A percentile compares a stretch with the other conserved stretches of the same genome.
Evolutionary conservation across 2,329 filamentous ascomycete genomes (phyloP).

Genomic region (Davidsoniella neocaledoniae): DNA sequence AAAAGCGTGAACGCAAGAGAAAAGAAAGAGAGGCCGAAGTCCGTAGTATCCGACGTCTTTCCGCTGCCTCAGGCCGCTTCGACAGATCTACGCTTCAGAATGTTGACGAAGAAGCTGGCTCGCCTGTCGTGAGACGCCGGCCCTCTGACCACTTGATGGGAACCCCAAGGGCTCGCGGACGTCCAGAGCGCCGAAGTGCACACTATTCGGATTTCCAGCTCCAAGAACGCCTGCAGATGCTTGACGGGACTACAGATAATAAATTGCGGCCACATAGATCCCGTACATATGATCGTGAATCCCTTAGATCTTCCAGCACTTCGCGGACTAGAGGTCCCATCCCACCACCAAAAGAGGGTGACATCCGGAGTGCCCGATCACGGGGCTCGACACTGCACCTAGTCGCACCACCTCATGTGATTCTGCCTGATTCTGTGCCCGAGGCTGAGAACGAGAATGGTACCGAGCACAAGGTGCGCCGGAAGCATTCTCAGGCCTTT

Average conservation of each 20-base stretch:
- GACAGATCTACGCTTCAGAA: slow-evolving; percentile 65
- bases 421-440: slow-evolving; percentile 18
- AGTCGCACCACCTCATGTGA: slow-evolving; percentile 48
- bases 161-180: slow-evolving; percentile 53
- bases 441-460: slow-evolving; percentile 13
- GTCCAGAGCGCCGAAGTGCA: slow-evolving; percentile 59
- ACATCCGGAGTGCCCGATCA: slow-evolving; percentile 50
- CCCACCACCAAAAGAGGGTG: slow-evolving; percentile 72
- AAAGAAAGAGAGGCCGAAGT: slow-evolving; percentile 71
- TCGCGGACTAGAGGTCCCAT: slow-evolving; percentile 59
- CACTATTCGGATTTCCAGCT: slow-evolving; percentile 52
- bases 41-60: slow-evolving; percentile 64
- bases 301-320: slow-evolving; percentile 57
- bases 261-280: slow-evolving; percentile 32
- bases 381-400: slow-evolving; percentile 76
- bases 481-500: slow-evolving; percentile 41
- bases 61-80: slow-evolving; percentile 74
- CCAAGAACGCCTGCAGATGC: slow-evolving; percentile 34
- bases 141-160: slow-evolving; percentile 24
- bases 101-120: slow-evolving; percentile 52
- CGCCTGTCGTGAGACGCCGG: slow-evolving; percentile 17
- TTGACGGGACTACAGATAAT: slow-evolving; percentile 17
- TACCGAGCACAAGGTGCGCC: slow-evolving; percentile 30
- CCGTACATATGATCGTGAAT: slow-evolving; percentile 63
- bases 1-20: slow-evolving; percentile 61